Conservation (phyloP, 768 basidiomycete genomes). For the Boletellus ananiceps region DNA sequence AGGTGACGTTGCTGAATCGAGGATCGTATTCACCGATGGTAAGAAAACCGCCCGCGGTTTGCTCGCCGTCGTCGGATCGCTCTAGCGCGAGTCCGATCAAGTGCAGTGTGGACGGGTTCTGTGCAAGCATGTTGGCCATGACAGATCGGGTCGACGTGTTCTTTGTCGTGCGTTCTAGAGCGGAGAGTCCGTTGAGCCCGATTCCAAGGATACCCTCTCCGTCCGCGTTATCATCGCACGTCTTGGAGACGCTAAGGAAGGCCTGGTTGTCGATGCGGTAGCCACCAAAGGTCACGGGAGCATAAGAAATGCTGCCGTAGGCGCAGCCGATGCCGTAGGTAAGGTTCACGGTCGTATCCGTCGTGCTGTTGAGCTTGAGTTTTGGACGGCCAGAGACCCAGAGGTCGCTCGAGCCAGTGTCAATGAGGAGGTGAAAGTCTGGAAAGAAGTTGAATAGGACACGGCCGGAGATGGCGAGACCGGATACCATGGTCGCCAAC, state of each 20-base stretch:
- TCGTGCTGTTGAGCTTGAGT: constrained; percentile 27
- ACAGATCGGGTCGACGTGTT: constrained; percentile 24
- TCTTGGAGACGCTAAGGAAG: constrained; percentile 22
- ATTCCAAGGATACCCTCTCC: constrained; percentile 26
- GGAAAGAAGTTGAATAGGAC: background rate
- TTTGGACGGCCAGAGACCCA: constrained; percentile 21
- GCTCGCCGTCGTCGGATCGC: constrained; percentile 37
- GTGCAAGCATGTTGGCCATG: constrained; percentile 38
- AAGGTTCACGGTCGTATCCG: constrained; percentile 28
- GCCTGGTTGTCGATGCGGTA: constrained; percentile 28
- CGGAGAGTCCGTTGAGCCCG: constrained; percentile 24
- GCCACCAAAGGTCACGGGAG: constrained; percentile 33
- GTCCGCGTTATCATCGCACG: constrained; percentile 6
- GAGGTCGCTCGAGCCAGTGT: constrained; percentile 31
- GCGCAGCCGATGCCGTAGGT: constrained; percentile 40
- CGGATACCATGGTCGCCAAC: constrained; percentile 28
- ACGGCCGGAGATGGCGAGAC: background rate
- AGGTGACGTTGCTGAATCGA: constrained; percentile 27
- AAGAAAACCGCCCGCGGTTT: constrained; percentile 40
- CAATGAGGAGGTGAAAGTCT: constrained; percentile 28
- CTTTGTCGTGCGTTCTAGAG: constrained; percentile 17
- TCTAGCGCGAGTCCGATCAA: constrained; percentile 42
- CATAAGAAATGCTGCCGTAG: constrained; percentile 34
- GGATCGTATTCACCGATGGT: constrained; percentile 41
- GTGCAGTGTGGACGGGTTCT: constrained; percentile 32